These are phyloP conservation scores for Debaryomyces robertsiae DNA, from an alignment of 1,139 yeast species.

Conservation along the genomic window DNA sequence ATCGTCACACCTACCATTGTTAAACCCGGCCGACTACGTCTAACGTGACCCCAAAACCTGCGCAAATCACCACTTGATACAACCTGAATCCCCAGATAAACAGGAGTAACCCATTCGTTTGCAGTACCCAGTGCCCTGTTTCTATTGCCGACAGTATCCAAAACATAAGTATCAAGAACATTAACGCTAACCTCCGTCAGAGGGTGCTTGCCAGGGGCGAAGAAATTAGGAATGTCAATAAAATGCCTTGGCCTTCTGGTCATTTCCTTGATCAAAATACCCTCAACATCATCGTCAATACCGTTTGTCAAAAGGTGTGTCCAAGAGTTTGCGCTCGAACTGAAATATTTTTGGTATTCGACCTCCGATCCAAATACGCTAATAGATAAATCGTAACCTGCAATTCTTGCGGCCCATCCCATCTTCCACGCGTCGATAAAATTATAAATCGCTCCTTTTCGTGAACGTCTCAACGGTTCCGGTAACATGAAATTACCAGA, in stretches of 20 bases:
- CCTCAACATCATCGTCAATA: slow-evolving; percentile 1
- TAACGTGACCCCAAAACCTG: slow-evolving; percentile 4
- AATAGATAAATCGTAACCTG: slow-evolving; percentile 1
- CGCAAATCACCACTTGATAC: slow-evolving; percentile 3
- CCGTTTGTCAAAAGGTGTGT: slow-evolving; percentile 1
- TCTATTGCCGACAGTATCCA: slow-evolving; percentile 1
- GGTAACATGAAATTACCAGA: slow-evolving; percentile 4
- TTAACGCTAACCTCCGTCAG: neutral
- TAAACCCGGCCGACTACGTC: slow-evolving; percentile 1
- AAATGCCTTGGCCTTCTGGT: slow-evolving; percentile 2
- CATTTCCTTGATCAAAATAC: slow-evolving; percentile 4
- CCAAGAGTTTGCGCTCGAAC: slow-evolving; percentile 2
- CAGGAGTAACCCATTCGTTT: slow-evolving; percentile 2
- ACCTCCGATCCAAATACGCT: neutral
- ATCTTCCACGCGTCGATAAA: slow-evolving; percentile 4
- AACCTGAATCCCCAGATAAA: neutral
- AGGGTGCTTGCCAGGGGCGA: slow-evolving; percentile 2
- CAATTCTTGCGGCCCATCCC: slow-evolving; percentile 3
- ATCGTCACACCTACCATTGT: neutral
- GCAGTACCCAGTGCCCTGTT: slow-evolving; percentile 3
- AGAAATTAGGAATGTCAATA: slow-evolving; percentile 4
- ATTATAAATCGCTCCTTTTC: slow-evolving; percentile 1
- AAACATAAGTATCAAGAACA: slow-evolving; percentile 1
- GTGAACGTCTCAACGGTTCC: slow-evolving; percentile 2
- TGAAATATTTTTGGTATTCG: neutral